Conservation (phyloP, 768 basidiomycete genomes). For the Phylloporus sp. region DNA sequence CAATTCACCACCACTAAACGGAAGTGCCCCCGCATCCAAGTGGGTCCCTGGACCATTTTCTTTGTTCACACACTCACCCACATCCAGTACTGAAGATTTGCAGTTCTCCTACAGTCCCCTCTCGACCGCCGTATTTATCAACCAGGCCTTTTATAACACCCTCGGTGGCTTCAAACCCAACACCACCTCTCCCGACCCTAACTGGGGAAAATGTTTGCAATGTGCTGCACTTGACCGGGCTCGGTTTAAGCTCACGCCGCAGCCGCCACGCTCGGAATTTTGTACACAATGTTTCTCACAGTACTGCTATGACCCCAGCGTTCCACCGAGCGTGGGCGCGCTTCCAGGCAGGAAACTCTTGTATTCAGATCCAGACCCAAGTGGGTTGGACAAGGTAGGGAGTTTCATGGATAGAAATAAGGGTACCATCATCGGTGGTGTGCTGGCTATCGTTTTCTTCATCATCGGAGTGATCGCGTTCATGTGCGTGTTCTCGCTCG, state of each 20-base stretch:
- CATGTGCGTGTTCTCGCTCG: constrained; percentile 27
- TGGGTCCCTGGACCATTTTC: constrained; percentile 20
- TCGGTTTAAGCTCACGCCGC: constrained; percentile 36
- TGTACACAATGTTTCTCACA: constrained; percentile 58
- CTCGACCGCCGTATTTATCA: constrained; percentile 53
- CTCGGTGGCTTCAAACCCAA: constrained; percentile 59
- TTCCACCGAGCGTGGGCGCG: constrained; percentile 50
- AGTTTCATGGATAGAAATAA: constrained; percentile 43
- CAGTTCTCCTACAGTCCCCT: constrained; percentile 53
- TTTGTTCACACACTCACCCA: constrained; percentile 4
- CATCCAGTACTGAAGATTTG: constrained; percentile 49
- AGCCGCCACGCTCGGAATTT: constrained; percentile 37
- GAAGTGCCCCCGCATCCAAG: constrained; percentile 62
- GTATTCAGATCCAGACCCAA: constrained; percentile 54
- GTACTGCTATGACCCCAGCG: constrained; percentile 53
- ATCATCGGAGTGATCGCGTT: constrained; percentile 34
- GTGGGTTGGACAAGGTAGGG: constrained; percentile 39
- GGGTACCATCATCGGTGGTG: constrained; percentile 44
- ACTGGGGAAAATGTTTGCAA: constrained; percentile 54
- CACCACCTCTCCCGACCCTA: constrained; percentile 47
- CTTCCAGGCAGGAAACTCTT: constrained; percentile 36
- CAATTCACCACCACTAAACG: constrained; percentile 65
- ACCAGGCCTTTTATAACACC: constrained; percentile 53
- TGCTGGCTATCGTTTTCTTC: constrained; percentile 38
- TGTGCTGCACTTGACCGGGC: constrained; percentile 60